Evolutionary conservation across 805 yeast genomes (phyloP).

Genomic region (Huiozyma naganishii): DNA sequence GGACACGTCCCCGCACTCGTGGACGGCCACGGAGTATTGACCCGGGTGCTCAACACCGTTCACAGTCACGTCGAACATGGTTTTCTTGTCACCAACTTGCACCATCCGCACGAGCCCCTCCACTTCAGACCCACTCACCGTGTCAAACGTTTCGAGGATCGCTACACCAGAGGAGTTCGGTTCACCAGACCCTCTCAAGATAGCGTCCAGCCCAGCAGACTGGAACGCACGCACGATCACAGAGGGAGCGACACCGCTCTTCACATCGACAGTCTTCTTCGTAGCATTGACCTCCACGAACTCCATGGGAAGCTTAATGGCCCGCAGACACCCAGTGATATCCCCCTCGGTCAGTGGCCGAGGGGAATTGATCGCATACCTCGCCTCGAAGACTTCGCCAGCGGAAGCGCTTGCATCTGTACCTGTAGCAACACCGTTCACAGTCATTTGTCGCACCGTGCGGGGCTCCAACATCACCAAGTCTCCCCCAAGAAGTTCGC

Average conservation of each 20-base stretch:
- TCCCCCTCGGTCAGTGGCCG: not conserved
- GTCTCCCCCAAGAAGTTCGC: too few species aligned
- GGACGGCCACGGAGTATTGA: conserved; percentile 56
- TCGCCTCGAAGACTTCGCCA: not conserved
- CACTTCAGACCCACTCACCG: conserved; percentile 34
- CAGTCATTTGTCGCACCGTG: too few species aligned
- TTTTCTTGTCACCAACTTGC: conserved; percentile 38
- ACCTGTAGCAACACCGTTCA: too few species aligned
- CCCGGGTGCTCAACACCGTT: conserved; percentile 56
- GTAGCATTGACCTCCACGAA: not conserved
- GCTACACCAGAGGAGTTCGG: conserved; percentile 88
- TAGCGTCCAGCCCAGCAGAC: conserved; percentile 74
- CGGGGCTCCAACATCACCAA: too few species aligned
- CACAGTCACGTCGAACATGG: conserved; percentile 69
- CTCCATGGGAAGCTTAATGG: not conserved
- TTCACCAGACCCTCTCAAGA: conserved; percentile 81
- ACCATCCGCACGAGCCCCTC: conserved; percentile 84
- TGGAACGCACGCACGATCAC: conserved; percentile 57
- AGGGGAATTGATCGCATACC: not conserved
- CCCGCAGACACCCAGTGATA: not conserved
- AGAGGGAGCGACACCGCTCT: conserved; percentile 70
- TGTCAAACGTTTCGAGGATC: conserved; percentile 67
- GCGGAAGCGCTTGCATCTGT: not conserved
- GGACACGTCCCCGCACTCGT: conserved; percentile 67
- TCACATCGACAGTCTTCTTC: conserved; percentile 31